These are phyloP conservation scores for Amanita polypyramis DNA, from an alignment of 768 basidiomycete species.

Conservation along the genomic window DNA sequence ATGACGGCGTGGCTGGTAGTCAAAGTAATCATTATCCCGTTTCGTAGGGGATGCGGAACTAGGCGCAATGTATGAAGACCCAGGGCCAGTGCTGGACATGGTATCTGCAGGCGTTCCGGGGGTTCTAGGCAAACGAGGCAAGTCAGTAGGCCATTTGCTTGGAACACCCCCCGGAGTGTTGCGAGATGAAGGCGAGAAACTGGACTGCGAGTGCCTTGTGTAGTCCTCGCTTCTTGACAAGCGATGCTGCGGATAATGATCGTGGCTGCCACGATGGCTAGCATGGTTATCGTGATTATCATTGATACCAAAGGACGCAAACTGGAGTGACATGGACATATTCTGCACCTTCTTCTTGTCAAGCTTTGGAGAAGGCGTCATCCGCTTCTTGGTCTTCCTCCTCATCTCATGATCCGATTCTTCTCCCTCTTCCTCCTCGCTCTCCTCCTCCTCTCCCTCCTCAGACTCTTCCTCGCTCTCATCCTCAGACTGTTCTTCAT, in stretches of 20 bases:
- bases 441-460: conserved; percentile 4
- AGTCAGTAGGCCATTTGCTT: conserved; percentile 18
- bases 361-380: background rate
- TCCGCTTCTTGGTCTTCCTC: conserved; percentile 3
- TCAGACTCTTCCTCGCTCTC: conserved; percentile 1
- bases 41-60: background rate
- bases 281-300: conserved; percentile 2
- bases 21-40: conserved; percentile 5
- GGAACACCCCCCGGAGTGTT: background rate
- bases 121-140: conserved; percentile 22
- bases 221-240: conserved; percentile 6
- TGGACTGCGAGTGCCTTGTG: conserved; percentile 3
- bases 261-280: background rate
- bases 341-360: conserved; percentile 1
- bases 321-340: conserved; percentile 5
- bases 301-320: conserved; percentile 1
- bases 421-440: background rate
- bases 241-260: conserved; percentile 5
- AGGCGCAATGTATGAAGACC: background rate
- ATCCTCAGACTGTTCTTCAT: background rate
- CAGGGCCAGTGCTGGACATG: conserved; percentile 7
- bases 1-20: conserved; percentile 5
- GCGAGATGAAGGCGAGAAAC: background rate
- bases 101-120: conserved; percentile 16
- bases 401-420: background rate